These are phyloP conservation scores for Brassica rapa DNA, from an alignment of 345 rosid genomes.

Conservation along the genomic window DNA sequence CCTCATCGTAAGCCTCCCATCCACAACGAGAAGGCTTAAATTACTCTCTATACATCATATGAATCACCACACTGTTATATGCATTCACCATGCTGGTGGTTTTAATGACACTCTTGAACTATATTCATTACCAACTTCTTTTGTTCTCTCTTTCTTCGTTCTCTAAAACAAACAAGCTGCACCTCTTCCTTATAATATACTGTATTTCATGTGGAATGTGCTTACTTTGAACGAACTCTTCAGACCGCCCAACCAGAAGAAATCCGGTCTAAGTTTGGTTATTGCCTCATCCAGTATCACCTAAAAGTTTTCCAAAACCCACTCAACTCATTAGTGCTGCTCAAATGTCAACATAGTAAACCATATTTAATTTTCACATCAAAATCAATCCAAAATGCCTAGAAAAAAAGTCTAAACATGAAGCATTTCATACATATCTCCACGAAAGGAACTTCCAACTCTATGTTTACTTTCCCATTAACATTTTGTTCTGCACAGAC, in stretches of 20 bases:
- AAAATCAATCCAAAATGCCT: neutral
- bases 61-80: slow-evolving; percentile 20
- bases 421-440: neutral
- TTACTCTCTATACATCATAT: slow-evolving; percentile 8
- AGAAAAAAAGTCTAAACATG: slow-evolving; percentile 5
- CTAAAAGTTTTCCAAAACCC: slow-evolving; percentile 43
- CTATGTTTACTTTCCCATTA: neutral
- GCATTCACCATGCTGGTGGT: slow-evolving; percentile 42
- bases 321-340: neutral
- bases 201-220: neutral
- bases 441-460: neutral
- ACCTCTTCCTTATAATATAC: neutral
- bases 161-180: slow-evolving; percentile 15
- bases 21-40: slow-evolving; percentile 69
- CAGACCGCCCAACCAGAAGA: slow-evolving; percentile 80
- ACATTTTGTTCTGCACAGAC: neutral
- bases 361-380: neutral
- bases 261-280: slow-evolving; percentile 68
- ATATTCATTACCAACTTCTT: slow-evolving; percentile 7
- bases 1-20: slow-evolving; percentile 93
- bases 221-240: neutral
- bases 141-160: neutral
- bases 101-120: slow-evolving; percentile 35
- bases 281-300: slow-evolving; percentile 94
- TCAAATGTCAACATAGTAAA: neutral